These are phyloP conservation scores for Trichophyton verrucosum DNA, from an alignment of 2,329 filamentous ascomycete genomes.

Conservation along the genomic window DNA sequence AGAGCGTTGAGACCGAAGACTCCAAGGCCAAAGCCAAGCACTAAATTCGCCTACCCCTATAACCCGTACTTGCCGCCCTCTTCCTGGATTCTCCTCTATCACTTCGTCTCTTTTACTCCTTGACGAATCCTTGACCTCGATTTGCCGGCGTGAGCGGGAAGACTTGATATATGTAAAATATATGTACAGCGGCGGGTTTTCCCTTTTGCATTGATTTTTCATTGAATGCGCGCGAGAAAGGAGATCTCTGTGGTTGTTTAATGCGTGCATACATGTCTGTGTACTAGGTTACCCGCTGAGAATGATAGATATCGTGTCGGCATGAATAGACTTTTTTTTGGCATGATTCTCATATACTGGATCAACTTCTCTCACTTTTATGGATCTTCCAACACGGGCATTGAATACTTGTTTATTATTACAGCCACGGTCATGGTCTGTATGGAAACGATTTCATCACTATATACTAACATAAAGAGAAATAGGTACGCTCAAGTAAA, in stretches of 20 bases:
- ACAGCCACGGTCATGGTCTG: too few species aligned
- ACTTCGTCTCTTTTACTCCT: neutral
- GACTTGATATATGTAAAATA: slow-evolving; percentile 5
- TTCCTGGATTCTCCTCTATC: neutral
- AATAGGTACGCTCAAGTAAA: too few species aligned
- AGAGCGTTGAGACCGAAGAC: slow-evolving; percentile 36
- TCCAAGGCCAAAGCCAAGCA: slow-evolving; percentile 21
- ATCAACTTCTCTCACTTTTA: too few species aligned
- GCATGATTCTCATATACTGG: neutral
- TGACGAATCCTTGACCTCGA: neutral
- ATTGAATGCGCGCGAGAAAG: neutral
- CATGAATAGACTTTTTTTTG: slow-evolving; percentile 5
- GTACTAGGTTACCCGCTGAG: slow-evolving; percentile 3
- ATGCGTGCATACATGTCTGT: slow-evolving; percentile 2
- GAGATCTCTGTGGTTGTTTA: neutral
- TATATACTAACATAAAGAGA: too few species aligned
- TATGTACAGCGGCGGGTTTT: slow-evolving; percentile 3
- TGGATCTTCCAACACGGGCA: neutral
- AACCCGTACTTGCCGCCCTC: neutral
- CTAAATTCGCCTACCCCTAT: neutral
- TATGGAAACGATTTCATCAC: too few species aligned
- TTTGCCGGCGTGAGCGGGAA: neutral
- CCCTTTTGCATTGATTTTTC: neutral
- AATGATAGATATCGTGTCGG: slow-evolving; percentile 5
- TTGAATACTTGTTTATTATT: neutral